Evolutionary conservation across 2,329 filamentous ascomycete genomes (phyloP), one percentile per base, ranked within the genome.

Genomic region (Monascus ruber): DNA sequence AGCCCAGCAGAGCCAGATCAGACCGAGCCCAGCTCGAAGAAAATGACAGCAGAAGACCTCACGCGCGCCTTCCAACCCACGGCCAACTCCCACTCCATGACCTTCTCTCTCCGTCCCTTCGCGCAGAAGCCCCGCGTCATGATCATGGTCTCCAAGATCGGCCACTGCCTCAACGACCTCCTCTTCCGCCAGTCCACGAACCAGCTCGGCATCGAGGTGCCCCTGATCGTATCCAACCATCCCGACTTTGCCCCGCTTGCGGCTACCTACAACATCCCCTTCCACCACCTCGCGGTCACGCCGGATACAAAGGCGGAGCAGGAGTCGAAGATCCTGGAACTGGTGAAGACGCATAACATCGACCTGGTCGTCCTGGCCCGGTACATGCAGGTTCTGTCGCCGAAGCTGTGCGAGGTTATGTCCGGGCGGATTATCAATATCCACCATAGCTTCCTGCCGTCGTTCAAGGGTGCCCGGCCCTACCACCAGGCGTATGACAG

Each of bases 81-180:
- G 38, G 81, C 81, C 3, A 52, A 65, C 37, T 69, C 79, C 25
- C 75, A 85, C 64, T 55, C 70, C 42, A 83, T 86, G 78, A 70
- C 77, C 51, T 86, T 83, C 66, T 72, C 83, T 51, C 73, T 91
- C 51, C 73, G 79, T 9, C 76, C 81, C 3, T 73, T 78, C 8
- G 66, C 77, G 36, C 71, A 78, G 53, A 87, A 86, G 67, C 79
- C 81, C 41, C 75, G 79, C 48, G 80, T 88, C 36, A 70, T 91
- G 52, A 85, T 91, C 69, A 89, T 91, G 84, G 85, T 89, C 26
- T 88, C 83, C 54, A 88, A 88, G 69, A 88, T 86, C 52, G 85
- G 84, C 6, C 84, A 89, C 69, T 89, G 84, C 61, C 70, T 89
- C 39, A 88, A 88, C 63, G 83, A 89, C 63, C 69, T 91, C 36